Conservation (phyloP, 2,329 filamentous ascomycete genomes). For the Blastomyces parvus region DNA sequence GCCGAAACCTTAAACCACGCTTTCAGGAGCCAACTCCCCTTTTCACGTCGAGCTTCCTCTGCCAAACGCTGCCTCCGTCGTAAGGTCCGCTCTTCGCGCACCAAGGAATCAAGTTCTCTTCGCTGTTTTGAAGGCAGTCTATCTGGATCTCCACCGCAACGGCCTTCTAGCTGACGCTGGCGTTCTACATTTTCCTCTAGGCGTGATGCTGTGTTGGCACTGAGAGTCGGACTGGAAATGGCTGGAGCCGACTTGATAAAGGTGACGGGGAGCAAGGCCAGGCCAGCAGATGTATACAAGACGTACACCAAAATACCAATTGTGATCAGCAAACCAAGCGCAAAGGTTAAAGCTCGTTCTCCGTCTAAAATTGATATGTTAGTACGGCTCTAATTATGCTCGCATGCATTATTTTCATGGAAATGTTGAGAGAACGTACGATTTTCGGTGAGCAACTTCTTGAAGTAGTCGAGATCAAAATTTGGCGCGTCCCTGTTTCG, state of each 20-base stretch:
- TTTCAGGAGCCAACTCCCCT: constrained; percentile 62
- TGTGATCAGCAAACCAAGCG: constrained; percentile 76
- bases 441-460: constrained; percentile 70
- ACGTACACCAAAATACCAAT: constrained; percentile 78
- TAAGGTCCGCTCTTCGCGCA: constrained; percentile 84
- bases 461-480: constrained; percentile 85
- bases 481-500: constrained; percentile 56
- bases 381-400: constrained; percentile 2
- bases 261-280: constrained; percentile 79
- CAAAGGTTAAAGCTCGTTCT: constrained; percentile 85
- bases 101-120: constrained; percentile 74
- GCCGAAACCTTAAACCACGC: constrained; percentile 72
- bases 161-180: constrained; percentile 81
- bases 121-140: constrained; percentile 76
- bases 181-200: constrained; percentile 83
- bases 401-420: background rate
- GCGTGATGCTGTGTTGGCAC: constrained; percentile 65
- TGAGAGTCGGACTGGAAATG: constrained; percentile 70
- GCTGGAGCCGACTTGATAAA: constrained; percentile 88
- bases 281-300: constrained; percentile 77
- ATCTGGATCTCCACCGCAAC: constrained; percentile 64
- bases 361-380: constrained; percentile 46
- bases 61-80: constrained; percentile 82
- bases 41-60: constrained; percentile 65
- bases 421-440: constrained; percentile 39